Evolutionary conservation across 805 yeast genomes (phyloP).

Genomic region (Cyberlindnera xishuangbannaensis): DNA sequence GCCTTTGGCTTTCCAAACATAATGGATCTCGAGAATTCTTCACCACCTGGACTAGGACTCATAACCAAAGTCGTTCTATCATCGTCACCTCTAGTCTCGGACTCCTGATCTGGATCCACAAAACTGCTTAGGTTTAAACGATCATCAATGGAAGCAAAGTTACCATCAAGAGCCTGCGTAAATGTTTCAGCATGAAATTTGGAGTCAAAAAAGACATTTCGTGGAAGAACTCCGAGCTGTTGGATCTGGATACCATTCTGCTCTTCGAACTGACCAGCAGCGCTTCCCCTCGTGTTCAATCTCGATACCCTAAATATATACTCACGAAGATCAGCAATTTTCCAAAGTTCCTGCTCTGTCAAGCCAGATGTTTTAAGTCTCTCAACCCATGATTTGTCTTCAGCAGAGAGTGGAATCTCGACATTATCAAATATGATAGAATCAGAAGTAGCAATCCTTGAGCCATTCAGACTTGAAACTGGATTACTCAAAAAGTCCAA

Average conservation of each 20-base stretch:
- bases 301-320: constrained; percentile 58
- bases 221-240: constrained; percentile 37
- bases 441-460: constrained; percentile 13
- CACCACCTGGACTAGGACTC: constrained; percentile 11
- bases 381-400: constrained; percentile 69
- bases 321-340: constrained; percentile 62
- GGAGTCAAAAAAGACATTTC: constrained; percentile 47
- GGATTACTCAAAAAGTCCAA: constrained; percentile 28
- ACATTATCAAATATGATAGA: constrained; percentile 34
- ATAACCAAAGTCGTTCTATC: constrained; percentile 9
- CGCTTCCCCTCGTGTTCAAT: constrained; percentile 29
- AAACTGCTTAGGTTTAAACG: constrained; percentile 9
- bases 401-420: constrained; percentile 52
- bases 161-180: constrained; percentile 9
- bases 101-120: constrained; percentile 7
- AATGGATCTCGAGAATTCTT: constrained; percentile 27
- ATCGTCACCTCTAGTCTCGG: constrained; percentile 5
- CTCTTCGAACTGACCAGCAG: constrained; percentile 12
- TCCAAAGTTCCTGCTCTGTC: constrained; percentile 73
- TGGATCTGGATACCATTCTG: constrained; percentile 22
- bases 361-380: constrained; percentile 71
- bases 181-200: constrained; percentile 17
- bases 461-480: constrained; percentile 8
- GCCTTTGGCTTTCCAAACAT: constrained; percentile 32
- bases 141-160: constrained; percentile 11